These are phyloP conservation scores for Phytopythium helicoides DNA, from an alignment of 352 stramenopile genomes.

Conservation along the genomic window DNA sequence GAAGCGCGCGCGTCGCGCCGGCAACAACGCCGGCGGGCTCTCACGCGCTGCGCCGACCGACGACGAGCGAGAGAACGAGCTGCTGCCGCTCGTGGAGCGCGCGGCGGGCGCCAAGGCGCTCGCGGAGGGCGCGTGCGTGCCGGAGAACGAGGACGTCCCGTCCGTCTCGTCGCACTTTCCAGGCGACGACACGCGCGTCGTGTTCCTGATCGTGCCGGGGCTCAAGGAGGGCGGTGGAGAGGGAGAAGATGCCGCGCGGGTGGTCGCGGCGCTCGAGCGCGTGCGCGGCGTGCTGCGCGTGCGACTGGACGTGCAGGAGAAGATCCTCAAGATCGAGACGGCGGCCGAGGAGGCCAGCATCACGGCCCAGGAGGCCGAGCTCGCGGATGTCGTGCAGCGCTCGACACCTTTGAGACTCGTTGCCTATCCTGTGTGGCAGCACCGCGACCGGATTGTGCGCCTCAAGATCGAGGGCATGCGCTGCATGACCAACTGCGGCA, in stretches of 20 bases:
- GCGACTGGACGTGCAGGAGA: conserved; percentile 61
- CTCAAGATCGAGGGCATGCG: conserved; percentile 81
- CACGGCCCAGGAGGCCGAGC: conserved; percentile 30
- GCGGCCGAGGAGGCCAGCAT: conserved; percentile 28
- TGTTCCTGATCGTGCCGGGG: conserved; percentile 70
- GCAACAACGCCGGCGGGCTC: neutral
- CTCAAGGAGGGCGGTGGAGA: conserved; percentile 26
- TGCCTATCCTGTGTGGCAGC: conserved; percentile 81
- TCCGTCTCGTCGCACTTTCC: conserved; percentile 66
- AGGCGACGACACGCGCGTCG: conserved; percentile 52
- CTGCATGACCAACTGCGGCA: conserved; percentile 86
- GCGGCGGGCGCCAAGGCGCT: conserved; percentile 7
- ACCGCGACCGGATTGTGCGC: conserved; percentile 75
- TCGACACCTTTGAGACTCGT: conserved; percentile 41
- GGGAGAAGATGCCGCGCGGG: conserved; percentile 17
- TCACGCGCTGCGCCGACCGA: no score
- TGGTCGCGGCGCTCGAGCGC: conserved; percentile 32
- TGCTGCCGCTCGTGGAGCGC: conserved; percentile 24
- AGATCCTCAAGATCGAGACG: conserved; percentile 61
- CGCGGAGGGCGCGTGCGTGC: conserved; percentile 50
- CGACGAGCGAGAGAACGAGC: conserved; percentile 7
- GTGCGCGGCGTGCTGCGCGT: conserved; percentile 38
- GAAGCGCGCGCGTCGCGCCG: conserved; percentile 3
- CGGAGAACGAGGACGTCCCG: conserved; percentile 60
- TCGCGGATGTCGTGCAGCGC: conserved; percentile 56